phyloP scores from a whole-genome alignment of 805 yeast species.

The Brettanomyces sp. region DNA sequence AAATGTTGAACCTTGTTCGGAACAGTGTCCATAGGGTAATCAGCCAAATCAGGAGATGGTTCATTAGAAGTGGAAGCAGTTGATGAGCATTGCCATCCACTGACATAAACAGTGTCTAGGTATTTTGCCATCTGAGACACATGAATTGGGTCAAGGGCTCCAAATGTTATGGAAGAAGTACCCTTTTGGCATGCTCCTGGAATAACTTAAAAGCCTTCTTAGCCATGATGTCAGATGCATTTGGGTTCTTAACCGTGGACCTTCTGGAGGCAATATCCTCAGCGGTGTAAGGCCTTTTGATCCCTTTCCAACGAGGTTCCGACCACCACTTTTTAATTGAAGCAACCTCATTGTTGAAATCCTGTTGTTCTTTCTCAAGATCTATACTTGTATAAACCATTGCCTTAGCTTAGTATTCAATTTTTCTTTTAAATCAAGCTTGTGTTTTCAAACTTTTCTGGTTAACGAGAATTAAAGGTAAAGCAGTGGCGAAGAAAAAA shows the following conservation, averaged over 20 bases:
- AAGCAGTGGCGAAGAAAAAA: no score
- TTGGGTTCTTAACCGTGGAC: slow-evolving; percentile 63
- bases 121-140: slow-evolving; percentile 95
- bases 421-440: no score
- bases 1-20: slow-evolving; percentile 97
- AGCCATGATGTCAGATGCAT: slow-evolving; percentile 74
- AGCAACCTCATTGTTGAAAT: slow-evolving; percentile 58
- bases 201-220: slow-evolving; percentile 69
- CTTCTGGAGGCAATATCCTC: slow-evolving; percentile 86
- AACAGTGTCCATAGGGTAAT: slow-evolving; percentile 97
- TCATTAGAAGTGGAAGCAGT: slow-evolving; percentile 96
- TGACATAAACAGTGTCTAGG: slow-evolving; percentile 84
- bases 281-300: slow-evolving; percentile 81
- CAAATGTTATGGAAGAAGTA: slow-evolving; percentile 82
- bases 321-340: slow-evolving; percentile 88
- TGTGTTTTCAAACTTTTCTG: no score
- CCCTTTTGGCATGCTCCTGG: slow-evolving; percentile 62
- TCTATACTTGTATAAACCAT: slow-evolving; percentile 50
- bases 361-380: slow-evolving; percentile 51
- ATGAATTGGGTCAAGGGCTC: slow-evolving; percentile 94
- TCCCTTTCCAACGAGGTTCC: slow-evolving; percentile 81
- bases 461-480: no score
- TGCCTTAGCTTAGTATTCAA: neutral
- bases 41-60: slow-evolving; percentile 98
- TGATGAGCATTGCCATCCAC: slow-evolving; percentile 98